These are phyloP conservation scores for Primulina huaijiensis DNA, from an alignment of 257 asterid genomes.

Conservation along the genomic window DNA sequence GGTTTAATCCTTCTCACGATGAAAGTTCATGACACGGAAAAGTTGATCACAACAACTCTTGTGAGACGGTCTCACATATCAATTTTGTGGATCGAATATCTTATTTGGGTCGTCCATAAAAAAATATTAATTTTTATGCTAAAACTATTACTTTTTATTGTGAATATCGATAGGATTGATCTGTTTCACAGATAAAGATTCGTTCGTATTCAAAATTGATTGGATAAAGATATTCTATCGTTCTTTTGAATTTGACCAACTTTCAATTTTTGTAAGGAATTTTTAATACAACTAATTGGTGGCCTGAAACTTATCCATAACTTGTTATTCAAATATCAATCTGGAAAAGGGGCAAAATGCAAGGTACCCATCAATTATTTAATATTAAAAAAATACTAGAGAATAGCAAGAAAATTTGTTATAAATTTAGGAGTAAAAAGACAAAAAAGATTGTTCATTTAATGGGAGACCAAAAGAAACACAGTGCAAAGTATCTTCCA, in stretches of 20 bases:
- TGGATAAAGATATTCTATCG: background rate
- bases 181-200: too few species aligned
- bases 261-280: too few species aligned
- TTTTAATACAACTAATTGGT: background rate
- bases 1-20: too few species aligned
- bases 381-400: background rate
- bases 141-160: too few species aligned
- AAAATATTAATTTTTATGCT: too few species aligned
- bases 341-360: conserved; percentile 16
- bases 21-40: background rate
- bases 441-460: conserved; percentile 32
- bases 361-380: background rate
- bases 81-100: too few species aligned
- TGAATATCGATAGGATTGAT: too few species aligned
- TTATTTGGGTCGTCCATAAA: too few species aligned
- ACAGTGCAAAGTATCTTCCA: conserved; percentile 22
- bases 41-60: too few species aligned
- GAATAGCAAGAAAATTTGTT: background rate
- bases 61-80: too few species aligned
- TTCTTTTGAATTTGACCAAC: background rate
- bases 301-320: background rate
- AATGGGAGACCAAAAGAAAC: conserved; percentile 40
- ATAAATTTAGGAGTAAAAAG: conserved; percentile 21
- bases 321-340: too few species aligned
- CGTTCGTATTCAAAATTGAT: too few species aligned